Percentiles rank a stretch among this genome's conserved stretches.
phyloP scores from a whole-genome alignment of 2,329 filamentous ascomycete species.

The Fusarium oligoseptatum region DNA sequence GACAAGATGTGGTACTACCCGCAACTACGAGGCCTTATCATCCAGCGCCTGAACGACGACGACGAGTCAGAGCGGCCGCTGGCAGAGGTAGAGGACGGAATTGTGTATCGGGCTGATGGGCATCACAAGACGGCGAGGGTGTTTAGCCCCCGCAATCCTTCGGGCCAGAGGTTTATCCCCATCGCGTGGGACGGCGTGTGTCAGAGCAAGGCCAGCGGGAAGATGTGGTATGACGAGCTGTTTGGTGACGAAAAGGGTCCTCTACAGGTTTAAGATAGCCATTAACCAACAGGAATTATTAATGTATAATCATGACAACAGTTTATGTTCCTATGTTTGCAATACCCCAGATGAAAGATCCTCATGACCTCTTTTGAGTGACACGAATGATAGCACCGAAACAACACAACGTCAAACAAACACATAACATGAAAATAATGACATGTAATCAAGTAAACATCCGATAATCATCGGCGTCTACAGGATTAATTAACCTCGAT shows the following conservation, averaged over 20 bases:
- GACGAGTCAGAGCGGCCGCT: slow-evolving; percentile 37
- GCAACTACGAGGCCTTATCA: slow-evolving; percentile 49
- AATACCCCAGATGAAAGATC: neutral
- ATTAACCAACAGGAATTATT: neutral
- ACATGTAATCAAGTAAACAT: neutral
- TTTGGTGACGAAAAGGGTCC: slow-evolving; percentile 52
- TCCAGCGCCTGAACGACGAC: slow-evolving; percentile 38
- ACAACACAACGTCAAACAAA: slow-evolving; percentile 8
- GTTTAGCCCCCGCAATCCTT: slow-evolving; percentile 41
- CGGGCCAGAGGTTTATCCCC: slow-evolving; percentile 35
- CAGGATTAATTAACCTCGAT: neutral
- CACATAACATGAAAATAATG: neutral
- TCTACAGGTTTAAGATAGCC: slow-evolving; percentile 27
- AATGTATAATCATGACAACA: neutral
- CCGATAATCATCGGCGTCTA: neutral
- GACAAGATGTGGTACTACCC: slow-evolving; percentile 53
- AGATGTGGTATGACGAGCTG: slow-evolving; percentile 50
- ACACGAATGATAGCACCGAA: neutral
- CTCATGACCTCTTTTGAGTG: slow-evolving; percentile 5
- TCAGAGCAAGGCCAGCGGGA: slow-evolving; percentile 44
- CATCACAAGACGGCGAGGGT: slow-evolving; percentile 33
- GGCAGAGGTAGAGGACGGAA: slow-evolving; percentile 15
- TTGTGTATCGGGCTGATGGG: slow-evolving; percentile 42
- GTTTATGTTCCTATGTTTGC: neutral
- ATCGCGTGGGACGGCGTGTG: slow-evolving; percentile 53